These are phyloP conservation scores for Vitis rotundifolia DNA, from an alignment of 164 flowering plant species.

Conservation along the genomic window DNA sequence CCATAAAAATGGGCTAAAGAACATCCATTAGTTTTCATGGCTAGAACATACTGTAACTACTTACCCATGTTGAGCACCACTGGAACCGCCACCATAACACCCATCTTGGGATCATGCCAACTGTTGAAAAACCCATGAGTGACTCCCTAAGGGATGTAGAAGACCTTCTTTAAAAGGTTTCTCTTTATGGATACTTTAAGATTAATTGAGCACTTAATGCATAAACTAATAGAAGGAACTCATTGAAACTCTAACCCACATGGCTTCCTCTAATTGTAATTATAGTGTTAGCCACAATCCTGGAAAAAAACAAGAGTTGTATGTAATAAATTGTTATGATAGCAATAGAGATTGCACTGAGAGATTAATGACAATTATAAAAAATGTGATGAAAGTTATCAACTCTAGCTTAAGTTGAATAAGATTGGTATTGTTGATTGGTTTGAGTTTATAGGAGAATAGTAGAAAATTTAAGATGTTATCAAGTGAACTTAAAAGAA, in stretches of 20 bases:
- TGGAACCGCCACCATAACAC: conserved; percentile 61
- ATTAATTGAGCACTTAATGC: conserved; percentile 51
- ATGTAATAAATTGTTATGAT: conserved; percentile 55
- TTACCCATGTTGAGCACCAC: conserved; percentile 69
- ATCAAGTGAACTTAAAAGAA: conserved; percentile 44
- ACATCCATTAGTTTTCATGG: conserved; percentile 82
- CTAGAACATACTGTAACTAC: conserved; percentile 73
- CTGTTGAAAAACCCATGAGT: conserved; percentile 70
- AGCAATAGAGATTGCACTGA: conserved; percentile 29
- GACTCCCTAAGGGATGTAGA: conserved; percentile 74
- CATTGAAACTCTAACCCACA: conserved; percentile 48
- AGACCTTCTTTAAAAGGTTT: conserved; percentile 71
- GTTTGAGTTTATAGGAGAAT: conserved; percentile 52
- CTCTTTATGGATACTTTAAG: conserved; percentile 65
- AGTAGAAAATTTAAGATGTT: conserved; percentile 36
- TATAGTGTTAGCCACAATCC: conserved; percentile 36
- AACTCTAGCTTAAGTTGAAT: conserved; percentile 28
- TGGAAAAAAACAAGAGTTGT: conserved; percentile 59
- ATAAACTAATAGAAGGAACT: conserved; percentile 49
- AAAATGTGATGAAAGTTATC: conserved; percentile 41
- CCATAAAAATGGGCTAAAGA: conserved; percentile 62
- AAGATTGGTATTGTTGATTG: conserved; percentile 60
- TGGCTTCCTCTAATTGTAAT: conserved; percentile 24
- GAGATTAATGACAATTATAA: conserved; percentile 32
- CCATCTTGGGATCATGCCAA: conserved; percentile 44